Evolutionary conservation across 257 asterid genomes (phyloP), one percentile per base, ranked within the genome.

Genomic region (Solanum sitiens): DNA sequence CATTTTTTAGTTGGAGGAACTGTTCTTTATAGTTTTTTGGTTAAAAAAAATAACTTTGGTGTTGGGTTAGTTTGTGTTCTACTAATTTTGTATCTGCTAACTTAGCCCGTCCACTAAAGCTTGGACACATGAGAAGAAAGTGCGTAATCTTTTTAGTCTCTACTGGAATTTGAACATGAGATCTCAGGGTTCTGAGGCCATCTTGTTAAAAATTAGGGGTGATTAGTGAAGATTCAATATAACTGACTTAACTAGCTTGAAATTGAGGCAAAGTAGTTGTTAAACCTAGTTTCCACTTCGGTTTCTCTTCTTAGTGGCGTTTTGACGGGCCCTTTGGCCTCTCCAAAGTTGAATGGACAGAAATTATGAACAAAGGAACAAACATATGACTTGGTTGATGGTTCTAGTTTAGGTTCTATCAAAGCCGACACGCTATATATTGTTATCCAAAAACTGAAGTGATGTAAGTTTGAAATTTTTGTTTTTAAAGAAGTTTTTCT

Each of bases 391-490:
- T 82, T 93, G 90, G 86, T 91, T 90, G 25, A 56, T 56, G 67
- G 25, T 56, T 10, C 89, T 88, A 59, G 63, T 82, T 79, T 85
- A 94, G 95, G 91, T 87, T 89, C 96, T 93, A 92, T 91, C 86
- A 71, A 44, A 87, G 86, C 88, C 89, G 87, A 84, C 94, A 91
- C 89, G 91, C 91, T 90, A 84, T 89, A 56, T 47, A 39, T 47
- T 71, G 67, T 27, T 70, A 44, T 70, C 61, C 61, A 16, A 44
- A 59, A 4, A 20, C 63, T 47, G 68, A 7, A 44, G 23, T 71
- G 87, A 25, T 79, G 25, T 44, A 25, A 44, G 50, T 79, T 44
- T 79, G 40, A 15, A 37, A 4, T 4, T 25, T 25, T 44, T 25
- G 21, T 44, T 76, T 30, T 75, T 5, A 4, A 11, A 33, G 83